Evolutionary conservation across 2,329 filamentous ascomycete species (phyloP), one percentile per base, ranked within the genome.

Genomic region (Kalaharituber pfeilii): DNA sequence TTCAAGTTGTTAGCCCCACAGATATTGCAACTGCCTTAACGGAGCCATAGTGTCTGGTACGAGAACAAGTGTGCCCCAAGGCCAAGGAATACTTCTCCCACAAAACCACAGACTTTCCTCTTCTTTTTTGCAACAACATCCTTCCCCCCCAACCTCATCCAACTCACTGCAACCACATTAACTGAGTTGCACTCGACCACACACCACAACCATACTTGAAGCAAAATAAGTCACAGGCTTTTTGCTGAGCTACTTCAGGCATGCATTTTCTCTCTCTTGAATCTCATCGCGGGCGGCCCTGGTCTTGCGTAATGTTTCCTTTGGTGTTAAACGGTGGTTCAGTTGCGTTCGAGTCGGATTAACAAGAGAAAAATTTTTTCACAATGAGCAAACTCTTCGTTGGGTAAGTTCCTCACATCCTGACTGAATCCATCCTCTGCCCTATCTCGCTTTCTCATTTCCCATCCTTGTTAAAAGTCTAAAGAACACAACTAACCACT

Each of bases 381-480:
- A 73, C 65, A 60, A 94, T 94, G 88, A 82, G 87, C 57, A 95
- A 95, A 72, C 78, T 95, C 65, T 95, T 95, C 69, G 86, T 94
- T 69, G 87, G 87, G 87, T 94, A 76, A 73, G 82, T 67, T 56
- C 45, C n/a, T n/a, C n/a, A n/a, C n/a, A n/a, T n/a, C n/a, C n/a
- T n/a, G n/a, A 60, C 53, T 24, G 50, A 25, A 20, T 39, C 15
- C 42, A 22, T 54, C 25, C 44, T 54, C 53, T 52, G 39, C 52
- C 26, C 13, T 22, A 11, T 2, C 11, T 39, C 22, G 27, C 45
- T 25, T 2, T 26, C 26, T 39, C 26, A 22, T 28, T 3, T 3
- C 22, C 30, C 33, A 9, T 30, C 42, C 8, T n/a, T 15, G 22
- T 26, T 36, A 15, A 36, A 11, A n/a, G n/a, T 22, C 36, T 22